These are phyloP conservation scores for Plectosphaerella sp. DNA, from an alignment of 2,329 filamentous ascomycete species.

Conservation along the genomic window DNA sequence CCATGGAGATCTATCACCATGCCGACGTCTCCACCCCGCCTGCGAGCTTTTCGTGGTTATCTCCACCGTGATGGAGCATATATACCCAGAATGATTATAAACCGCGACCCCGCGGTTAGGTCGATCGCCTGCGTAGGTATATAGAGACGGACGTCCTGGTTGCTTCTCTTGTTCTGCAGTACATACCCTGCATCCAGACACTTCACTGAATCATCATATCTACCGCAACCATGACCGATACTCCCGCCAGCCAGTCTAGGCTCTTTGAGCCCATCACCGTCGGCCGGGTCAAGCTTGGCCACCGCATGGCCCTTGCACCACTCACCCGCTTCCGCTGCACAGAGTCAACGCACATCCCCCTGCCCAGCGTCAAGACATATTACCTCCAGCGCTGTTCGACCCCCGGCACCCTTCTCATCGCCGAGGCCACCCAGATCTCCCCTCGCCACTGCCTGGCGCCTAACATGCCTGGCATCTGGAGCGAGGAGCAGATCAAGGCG, in stretches of 20 bases:
- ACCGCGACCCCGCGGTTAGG: too few relatives aligned
- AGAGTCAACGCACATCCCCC: slow-evolving; percentile 10
- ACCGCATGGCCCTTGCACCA: slow-evolving; percentile 17
- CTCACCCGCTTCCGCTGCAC: slow-evolving; percentile 15
- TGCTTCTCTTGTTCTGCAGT: too few relatives aligned
- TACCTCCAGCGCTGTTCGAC: slow-evolving; percentile 38
- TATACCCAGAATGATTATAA: too few relatives aligned
- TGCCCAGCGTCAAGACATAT: slow-evolving; percentile 29
- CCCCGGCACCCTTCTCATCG: slow-evolving; percentile 37
- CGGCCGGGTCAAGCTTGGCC: slow-evolving; percentile 13
- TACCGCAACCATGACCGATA: too few relatives aligned
- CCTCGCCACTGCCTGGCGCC: slow-evolving; percentile 25
- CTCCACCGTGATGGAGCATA: not conserved
- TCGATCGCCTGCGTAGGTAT: too few relatives aligned
- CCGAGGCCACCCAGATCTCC: slow-evolving; percentile 39
- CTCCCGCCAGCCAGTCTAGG: slow-evolving; percentile 2
- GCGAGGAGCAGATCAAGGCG: slow-evolving; percentile 45
- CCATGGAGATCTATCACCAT: not conserved
- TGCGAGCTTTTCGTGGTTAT: not conserved
- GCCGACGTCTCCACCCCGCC: not conserved
- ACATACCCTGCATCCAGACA: too few relatives aligned
- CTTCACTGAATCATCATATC: too few relatives aligned
- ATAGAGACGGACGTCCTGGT: too few relatives aligned
- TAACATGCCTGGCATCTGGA: slow-evolving; percentile 53
- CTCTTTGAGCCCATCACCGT: slow-evolving; percentile 14